Evolutionary conservation across 495 filamentous ascomycete species (phyloP).

Genomic region (Cladorrhinum samala): DNA sequence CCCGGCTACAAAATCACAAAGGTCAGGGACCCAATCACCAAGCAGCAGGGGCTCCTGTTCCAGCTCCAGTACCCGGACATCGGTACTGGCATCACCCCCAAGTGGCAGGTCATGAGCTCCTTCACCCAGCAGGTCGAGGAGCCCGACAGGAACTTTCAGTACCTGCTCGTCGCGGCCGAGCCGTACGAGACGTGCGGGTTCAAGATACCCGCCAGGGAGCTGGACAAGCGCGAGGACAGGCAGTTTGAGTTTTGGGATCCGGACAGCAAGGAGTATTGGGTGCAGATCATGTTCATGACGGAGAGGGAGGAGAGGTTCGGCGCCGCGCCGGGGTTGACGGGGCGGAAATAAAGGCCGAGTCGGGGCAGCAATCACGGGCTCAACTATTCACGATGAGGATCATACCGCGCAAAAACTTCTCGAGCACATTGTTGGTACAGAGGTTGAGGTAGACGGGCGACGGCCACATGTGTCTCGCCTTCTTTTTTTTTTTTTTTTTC

Average conservation of each 20-base stretch:
- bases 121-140: slow-evolving; percentile 95
- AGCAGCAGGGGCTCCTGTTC: slow-evolving; percentile 85
- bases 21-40: slow-evolving; percentile 79
- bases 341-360: slow-evolving; percentile 35
- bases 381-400: too few species aligned
- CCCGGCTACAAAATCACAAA: slow-evolving; percentile 99
- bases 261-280: slow-evolving; percentile 95
- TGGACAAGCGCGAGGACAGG: slow-evolving; percentile 75
- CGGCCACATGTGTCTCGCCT: too few species aligned
- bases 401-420: too few species aligned
- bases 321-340: slow-evolving; percentile 80
- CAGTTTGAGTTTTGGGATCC: slow-evolving; percentile 96
- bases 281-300: slow-evolving; percentile 99
- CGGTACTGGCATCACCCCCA: slow-evolving; percentile 62
- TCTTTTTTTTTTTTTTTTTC: too few species aligned
- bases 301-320: slow-evolving; percentile 95
- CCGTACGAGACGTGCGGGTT: slow-evolving; percentile 97
- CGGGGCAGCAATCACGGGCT: too few species aligned
- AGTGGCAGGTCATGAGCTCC: slow-evolving; percentile 94
- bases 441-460: background rate
- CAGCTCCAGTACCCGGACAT: slow-evolving; percentile 97
- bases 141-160: slow-evolving; percentile 89
- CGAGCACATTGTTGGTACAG: too few species aligned
- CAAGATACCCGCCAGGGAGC: slow-evolving; percentile 90
- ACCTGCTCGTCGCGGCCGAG: slow-evolving; percentile 90